phyloP scores from a whole-genome alignment of 2,329 filamentous ascomycete genomes.

The Davidsoniella neocaledoniae region DNA sequence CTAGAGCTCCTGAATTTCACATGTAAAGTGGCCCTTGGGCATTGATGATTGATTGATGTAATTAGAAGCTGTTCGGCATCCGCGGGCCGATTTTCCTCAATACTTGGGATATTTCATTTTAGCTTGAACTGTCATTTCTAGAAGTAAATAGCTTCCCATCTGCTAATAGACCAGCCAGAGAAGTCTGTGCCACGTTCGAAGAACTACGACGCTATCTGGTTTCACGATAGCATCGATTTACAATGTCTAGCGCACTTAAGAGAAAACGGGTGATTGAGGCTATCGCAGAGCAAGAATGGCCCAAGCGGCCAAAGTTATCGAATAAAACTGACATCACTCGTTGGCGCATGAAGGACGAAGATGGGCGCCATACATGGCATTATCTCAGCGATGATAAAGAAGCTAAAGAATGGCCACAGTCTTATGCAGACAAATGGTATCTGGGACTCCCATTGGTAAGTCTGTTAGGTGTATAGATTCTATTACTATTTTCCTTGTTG shows the following conservation, averaged over 20 bases:
- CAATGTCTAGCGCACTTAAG: background rate
- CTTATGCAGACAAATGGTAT: constrained; percentile 74
- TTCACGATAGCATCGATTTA: background rate
- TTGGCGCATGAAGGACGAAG: constrained; percentile 69
- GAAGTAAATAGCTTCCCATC: too few relatives aligned
- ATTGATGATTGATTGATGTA: too few relatives aligned
- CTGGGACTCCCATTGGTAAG: constrained; percentile 62
- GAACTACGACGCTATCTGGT: too few relatives aligned
- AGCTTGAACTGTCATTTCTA: too few relatives aligned
- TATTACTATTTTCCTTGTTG: background rate
- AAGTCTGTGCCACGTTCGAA: too few relatives aligned
- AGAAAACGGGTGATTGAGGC: constrained; percentile 29
- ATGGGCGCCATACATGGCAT: constrained; percentile 83
- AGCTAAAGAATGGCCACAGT: constrained; percentile 66
- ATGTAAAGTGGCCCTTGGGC: too few relatives aligned
- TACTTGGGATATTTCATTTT: too few relatives aligned
- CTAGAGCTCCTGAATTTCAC: too few relatives aligned
- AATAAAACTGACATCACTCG: constrained; percentile 59
- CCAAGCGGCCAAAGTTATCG: constrained; percentile 31
- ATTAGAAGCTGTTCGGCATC: too few relatives aligned
- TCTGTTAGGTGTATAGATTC: background rate
- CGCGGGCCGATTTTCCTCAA: too few relatives aligned
- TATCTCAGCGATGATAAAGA: constrained; percentile 65
- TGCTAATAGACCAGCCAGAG: too few relatives aligned
- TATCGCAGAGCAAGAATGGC: constrained; percentile 20